Base-by-base conservation (phyloP, 2,329 filamentous ascomycete genomes). In the Blumeria hordei region DNA sequence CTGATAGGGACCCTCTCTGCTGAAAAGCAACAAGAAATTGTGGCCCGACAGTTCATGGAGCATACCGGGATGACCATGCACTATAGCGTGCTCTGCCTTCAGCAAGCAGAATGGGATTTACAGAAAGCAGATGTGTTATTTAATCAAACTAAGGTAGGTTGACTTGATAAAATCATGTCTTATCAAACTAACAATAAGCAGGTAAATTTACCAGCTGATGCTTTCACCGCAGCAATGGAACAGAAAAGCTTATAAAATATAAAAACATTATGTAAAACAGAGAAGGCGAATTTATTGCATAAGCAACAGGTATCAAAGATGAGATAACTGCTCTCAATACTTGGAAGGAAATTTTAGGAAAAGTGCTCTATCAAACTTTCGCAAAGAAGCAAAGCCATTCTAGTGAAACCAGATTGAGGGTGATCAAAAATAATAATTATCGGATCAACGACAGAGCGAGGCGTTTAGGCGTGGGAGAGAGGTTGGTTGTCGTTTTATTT, bases 61-160 rank as follows among this genome's bases (percentile, higher is more conserved):
- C 79, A 79, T 62, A 94, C 88, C 1, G 78, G 80, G 56, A 87
- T 98, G 80, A 92, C 78, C 8, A 68, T 80, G 9, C 73, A 84
- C 57, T 94, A 84, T 65, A 83, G 88, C 1, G 76, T 81, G 60
- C 76, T 93, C 72, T 95, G 90, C 62, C 72, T 96, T 14, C 74
- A 78, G 2, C 80, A 88, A 57, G 85, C 82, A 56, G 76, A 74
- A 39, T 96, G 88, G 87, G 77, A 93, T 65, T 78, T 88, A 52
- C 76, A 84, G 39, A 75, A 77, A 60, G 90, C 88, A 1, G 69
- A 88, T 60, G 71, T 74, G 55, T 78, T 85, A 35, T 95, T 94
- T 64, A 76, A 81, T 58, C 76, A 81, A 60, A 80, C 85, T 56
- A 87, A 81, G 72, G 85, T 83, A 71, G 65, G 72, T 49, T 33